Conservation (phyloP, 2,329 filamentous ascomycete genomes). For the Dothideomycetes sp. region DNA sequence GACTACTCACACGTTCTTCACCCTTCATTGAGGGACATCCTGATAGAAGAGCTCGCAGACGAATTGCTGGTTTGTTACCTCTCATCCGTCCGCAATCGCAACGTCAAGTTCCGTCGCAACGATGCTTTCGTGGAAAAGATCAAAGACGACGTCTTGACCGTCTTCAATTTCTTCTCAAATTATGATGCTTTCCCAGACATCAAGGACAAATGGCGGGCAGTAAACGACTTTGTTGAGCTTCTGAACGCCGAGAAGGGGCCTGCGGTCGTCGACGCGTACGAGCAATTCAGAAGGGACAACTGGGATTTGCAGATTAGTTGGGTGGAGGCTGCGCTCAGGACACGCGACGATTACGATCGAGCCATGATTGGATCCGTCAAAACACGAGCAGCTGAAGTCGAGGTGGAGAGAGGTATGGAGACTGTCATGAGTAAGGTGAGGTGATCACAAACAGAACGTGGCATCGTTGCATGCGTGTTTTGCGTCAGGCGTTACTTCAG, state of each 20-base stretch:
- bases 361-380: conserved; percentile 84
- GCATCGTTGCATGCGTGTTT: neutral
- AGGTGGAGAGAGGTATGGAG: conserved; percentile 70
- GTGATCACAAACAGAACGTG: conserved; percentile 35
- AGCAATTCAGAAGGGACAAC: conserved; percentile 72
- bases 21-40: conserved; percentile 78
- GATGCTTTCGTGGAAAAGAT: conserved; percentile 91
- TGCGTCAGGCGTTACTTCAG: neutral
- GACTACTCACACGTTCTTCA: conserved; percentile 82
- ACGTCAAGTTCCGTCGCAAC: conserved; percentile 70
- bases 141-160: conserved; percentile 82
- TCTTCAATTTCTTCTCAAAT: conserved; percentile 77
- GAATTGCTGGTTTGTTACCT: conserved; percentile 84
- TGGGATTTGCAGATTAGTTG: conserved; percentile 93
- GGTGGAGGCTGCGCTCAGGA: conserved; percentile 84
- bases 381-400: conserved; percentile 74
- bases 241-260: conserved; percentile 66
- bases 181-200: conserved; percentile 64
- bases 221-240: conserved; percentile 72
- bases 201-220: conserved; percentile 86
- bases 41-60: conserved; percentile 87
- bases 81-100: conserved; percentile 71
- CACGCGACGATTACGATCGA: conserved; percentile 88
- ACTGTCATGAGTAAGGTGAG: conserved; percentile 94
- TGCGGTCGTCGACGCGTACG: conserved; percentile 67